Base-by-base conservation (phyloP, 1,284 basidiomycete species). In the Heterobasidion occidentale region DNA sequence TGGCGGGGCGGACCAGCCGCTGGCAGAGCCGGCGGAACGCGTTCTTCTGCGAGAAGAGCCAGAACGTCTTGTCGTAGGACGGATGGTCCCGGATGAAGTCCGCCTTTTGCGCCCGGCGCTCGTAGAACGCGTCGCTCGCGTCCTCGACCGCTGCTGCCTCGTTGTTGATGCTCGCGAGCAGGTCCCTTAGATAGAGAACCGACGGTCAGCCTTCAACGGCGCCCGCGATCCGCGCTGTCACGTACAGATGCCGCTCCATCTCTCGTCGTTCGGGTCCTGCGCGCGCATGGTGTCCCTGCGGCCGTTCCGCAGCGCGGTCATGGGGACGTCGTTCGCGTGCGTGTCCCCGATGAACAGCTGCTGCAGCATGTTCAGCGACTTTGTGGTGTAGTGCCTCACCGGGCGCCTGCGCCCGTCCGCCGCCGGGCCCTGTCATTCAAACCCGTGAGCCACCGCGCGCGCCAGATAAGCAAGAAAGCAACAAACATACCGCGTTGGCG, bases 31-130 rank as follows among this genome's bases (percentile, higher is more conserved):
- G 79, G 0, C 96, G 87, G 46, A 97, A 51, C 3, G 73, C 70
- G 62, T 90, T 94, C 63, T 82, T 81, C 71, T 97, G 94, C 3
- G 88, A 84, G 68, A 98, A 90, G 9, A 97, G 62, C 87, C 92
- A 98, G 63, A 98, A 88, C 0, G 91, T 85, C 65, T 87, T 89
- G 71, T 98, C 96, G 65, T 91, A 99, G 0, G 87, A 84, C 0
- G 96, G 94, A 71, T 98, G 90, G 49, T 88, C 81, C 2, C 83
- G 83, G 62, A 98, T 97, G 67, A 97, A 93, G 61, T 92, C 90
- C 0, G 90, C 88, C 65, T 89, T 90, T 65, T 84, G 83, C 12
- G 90, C 90, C n/a, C 86, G 80, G 9, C 82, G 81, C 68, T 97
- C 91, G 56, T 86, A 80, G 45, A 81, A 60, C 9, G 77, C 78